A percentile compares a stretch with the other conserved stretches of the same genome.
Conservation (phyloP, 257 asterid genomes). For the Solanum arcanum region DNA sequence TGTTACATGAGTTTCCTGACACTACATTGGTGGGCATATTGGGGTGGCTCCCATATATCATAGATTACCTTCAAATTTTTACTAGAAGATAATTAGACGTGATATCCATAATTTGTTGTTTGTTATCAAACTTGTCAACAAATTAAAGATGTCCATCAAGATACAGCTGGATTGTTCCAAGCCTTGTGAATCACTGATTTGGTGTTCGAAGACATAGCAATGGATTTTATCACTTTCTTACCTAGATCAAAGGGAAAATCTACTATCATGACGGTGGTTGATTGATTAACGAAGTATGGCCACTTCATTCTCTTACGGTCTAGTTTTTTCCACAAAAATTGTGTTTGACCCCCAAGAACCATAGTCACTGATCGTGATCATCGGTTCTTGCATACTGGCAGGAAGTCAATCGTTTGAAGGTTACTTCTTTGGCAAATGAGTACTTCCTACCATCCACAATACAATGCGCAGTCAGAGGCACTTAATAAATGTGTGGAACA, state of each 20-base stretch:
- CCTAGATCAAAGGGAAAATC: not conserved
- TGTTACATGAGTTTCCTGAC: not conserved
- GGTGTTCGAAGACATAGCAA: too few species aligned
- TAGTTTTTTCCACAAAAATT: not conserved
- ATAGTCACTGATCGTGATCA: not conserved
- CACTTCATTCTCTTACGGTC: not conserved
- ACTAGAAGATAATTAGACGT: not conserved
- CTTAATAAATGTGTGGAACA: not conserved
- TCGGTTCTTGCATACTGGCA: not conserved
- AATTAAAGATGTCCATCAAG: not conserved
- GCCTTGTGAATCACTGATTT: not conserved
- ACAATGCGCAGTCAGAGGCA: not conserved
- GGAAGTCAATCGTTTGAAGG: not conserved
- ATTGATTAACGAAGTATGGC: not conserved
- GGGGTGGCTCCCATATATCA: not conserved
- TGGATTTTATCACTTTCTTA: too few species aligned
- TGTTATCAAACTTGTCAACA: not conserved
- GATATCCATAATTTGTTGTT: not conserved
- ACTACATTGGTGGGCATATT: not conserved
- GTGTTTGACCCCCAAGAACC: not conserved
- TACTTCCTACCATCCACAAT: not conserved
- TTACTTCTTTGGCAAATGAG: not conserved
- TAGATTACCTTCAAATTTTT: not conserved
- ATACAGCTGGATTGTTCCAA: not conserved
- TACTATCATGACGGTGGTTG: not conserved